Evolutionary conservation across 2,329 filamentous ascomycete species (phyloP).

Genomic region (Cercospora sp.): DNA sequence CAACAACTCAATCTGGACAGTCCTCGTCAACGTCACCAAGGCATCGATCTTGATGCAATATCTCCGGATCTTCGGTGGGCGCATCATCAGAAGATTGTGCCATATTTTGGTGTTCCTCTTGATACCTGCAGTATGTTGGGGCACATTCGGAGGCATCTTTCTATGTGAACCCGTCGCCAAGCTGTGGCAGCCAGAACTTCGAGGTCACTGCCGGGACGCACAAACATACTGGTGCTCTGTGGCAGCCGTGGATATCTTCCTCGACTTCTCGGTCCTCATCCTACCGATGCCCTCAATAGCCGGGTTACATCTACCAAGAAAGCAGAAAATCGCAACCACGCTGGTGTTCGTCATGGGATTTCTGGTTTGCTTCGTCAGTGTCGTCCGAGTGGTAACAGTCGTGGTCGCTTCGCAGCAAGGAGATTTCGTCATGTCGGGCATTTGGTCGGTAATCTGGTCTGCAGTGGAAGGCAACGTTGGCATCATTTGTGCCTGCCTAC

Average conservation of each 20-base stretch:
- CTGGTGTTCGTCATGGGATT: conserved; percentile 48
- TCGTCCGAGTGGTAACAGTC: conserved; percentile 31
- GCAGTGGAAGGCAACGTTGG: conserved; percentile 47
- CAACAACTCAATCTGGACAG: conserved; percentile 38
- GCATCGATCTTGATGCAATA: conserved; percentile 53
- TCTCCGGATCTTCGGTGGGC: conserved; percentile 47
- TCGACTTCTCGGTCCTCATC: conserved; percentile 47
- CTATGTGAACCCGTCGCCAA: conserved; percentile 45
- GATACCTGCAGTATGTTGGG: conserved; percentile 33
- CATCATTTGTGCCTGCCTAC: conserved; percentile 47
- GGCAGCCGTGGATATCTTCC: conserved; percentile 46
- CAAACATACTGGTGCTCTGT: conserved; percentile 48
- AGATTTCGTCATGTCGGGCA: conserved; percentile 38
- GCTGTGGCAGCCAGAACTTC: conserved; percentile 42
- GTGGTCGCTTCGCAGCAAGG: conserved; percentile 24
- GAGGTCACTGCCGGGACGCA: conserved; percentile 42
- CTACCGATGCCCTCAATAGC: conserved; percentile 48
- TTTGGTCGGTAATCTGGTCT: conserved; percentile 45
- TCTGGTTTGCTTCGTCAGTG: conserved; percentile 36
- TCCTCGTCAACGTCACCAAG: conserved; percentile 45
- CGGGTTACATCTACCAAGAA: conserved; percentile 44
- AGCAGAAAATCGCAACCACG: conserved; percentile 45
- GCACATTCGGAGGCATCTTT: conserved; percentile 43
- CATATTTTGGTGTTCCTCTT: conserved; percentile 41
- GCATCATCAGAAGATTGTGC: conserved; percentile 40